phyloP scores from a whole-genome alignment of 345 rosid genomes.

The Pistacia integerrima region DNA sequence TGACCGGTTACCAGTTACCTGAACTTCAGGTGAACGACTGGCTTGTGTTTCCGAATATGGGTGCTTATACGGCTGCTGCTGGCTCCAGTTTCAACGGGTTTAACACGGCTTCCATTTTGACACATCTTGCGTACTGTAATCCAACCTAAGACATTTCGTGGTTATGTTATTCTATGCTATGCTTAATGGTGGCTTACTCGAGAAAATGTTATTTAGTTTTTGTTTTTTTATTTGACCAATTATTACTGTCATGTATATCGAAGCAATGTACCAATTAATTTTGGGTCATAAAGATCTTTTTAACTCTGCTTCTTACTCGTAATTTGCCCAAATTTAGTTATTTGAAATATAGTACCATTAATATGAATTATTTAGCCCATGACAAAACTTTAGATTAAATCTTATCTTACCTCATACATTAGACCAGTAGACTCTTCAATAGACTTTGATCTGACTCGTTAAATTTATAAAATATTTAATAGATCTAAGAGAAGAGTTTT shows the following conservation, averaged over 20 bases:
- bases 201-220: neutral
- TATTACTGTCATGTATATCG: neutral
- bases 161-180: too few relatives aligned
- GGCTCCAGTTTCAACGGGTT: constrained; percentile 38
- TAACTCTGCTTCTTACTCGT: too few relatives aligned
- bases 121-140: constrained; percentile 21
- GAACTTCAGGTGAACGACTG: constrained; percentile 32
- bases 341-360: too few relatives aligned
- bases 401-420: too few relatives aligned
- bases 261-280: neutral
- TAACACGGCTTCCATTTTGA: constrained; percentile 10
- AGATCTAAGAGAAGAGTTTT: too few relatives aligned
- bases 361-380: too few relatives aligned
- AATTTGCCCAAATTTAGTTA: too few relatives aligned
- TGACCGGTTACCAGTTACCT: constrained; percentile 24
- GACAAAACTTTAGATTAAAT: too few relatives aligned
- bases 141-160: neutral
- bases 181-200: neutral
- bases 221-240: neutral
- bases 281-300: neutral
- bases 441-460: too few relatives aligned
- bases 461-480: too few relatives aligned
- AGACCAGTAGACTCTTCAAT: too few relatives aligned
- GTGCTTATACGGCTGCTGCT: constrained; percentile 33
- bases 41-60: constrained; percentile 40